Conservation (phyloP, 371 early-diverging fungal species). For the Mucor racemosus region DNA sequence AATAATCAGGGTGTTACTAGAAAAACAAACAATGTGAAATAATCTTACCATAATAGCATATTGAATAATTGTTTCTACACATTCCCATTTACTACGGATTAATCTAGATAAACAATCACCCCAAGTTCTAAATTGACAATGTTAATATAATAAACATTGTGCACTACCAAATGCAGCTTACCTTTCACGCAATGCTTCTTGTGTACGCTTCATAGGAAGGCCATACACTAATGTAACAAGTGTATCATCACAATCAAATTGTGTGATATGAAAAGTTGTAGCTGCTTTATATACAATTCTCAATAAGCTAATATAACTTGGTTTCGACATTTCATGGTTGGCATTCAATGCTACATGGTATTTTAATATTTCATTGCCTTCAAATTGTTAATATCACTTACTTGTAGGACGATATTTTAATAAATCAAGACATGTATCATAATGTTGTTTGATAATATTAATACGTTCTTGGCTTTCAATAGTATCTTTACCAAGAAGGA, state of each 20-base stretch:
- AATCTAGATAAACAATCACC: conserved; percentile 43
- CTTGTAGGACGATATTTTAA: conserved; percentile 27
- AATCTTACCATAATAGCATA: conserved; percentile 31
- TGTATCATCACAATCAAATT: conserved; percentile 24
- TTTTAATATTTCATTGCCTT: neutral
- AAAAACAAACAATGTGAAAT: too few species aligned
- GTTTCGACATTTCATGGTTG: conserved; percentile 40
- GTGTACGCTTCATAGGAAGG: conserved; percentile 35
- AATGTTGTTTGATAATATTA: conserved; percentile 16
- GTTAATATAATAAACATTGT: neutral
- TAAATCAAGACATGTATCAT: conserved; percentile 21
- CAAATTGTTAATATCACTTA: conserved; percentile 13
- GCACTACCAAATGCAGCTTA: neutral
- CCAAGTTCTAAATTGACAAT: conserved; percentile 30
- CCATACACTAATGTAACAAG: conserved; percentile 23
- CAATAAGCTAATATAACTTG: conserved; percentile 28
- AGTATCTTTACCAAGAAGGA: conserved; percentile 15
- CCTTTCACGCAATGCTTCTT: conserved; percentile 43
- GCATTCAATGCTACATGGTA: conserved; percentile 15
- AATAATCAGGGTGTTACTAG: too few species aligned
- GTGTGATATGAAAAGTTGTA: conserved; percentile 6
- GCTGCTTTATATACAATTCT: conserved; percentile 35
- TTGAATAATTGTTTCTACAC: conserved; percentile 32
- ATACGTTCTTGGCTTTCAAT: conserved; percentile 15
- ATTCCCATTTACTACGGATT: conserved; percentile 47